Conservation (phyloP, 1,284 basidiomycete genomes). For the Polyporus tsugae region DNA sequence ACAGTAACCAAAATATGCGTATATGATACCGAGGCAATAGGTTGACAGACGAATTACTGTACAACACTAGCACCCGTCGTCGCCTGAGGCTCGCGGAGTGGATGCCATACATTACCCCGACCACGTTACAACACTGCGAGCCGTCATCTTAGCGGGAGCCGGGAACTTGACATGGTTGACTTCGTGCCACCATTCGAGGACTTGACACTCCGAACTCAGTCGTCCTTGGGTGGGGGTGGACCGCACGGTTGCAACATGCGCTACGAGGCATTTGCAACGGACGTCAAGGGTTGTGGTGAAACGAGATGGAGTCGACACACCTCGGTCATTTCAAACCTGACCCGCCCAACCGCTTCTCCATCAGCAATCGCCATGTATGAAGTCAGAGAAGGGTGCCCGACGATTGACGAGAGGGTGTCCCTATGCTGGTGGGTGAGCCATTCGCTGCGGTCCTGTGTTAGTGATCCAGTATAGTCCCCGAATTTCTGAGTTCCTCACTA, state of each 20-base stretch:
- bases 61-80: constrained; percentile 1
- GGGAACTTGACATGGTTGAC: not conserved
- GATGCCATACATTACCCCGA: constrained; percentile 7
- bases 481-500: constrained; percentile 65
- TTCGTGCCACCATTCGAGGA: not conserved
- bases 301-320: constrained; percentile 54
- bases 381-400: constrained; percentile 88
- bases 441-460: constrained; percentile 67
- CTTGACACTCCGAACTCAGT: constrained; percentile 44
- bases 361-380: constrained; percentile 94
- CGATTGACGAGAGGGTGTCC: constrained; percentile 91
- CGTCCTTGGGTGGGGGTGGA: constrained; percentile 92
- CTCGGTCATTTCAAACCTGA: constrained; percentile 97
- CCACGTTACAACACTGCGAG: constrained; percentile 24
- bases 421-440: constrained; percentile 98
- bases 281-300: not conserved
- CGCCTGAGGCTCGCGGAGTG: not conserved
- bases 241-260: constrained; percentile 99
- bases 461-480: constrained; percentile 3
- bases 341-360: constrained; percentile 87
- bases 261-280: constrained; percentile 50
- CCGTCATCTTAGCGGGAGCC: constrained; percentile 4
- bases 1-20: constrained; percentile 1
- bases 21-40: not conserved
- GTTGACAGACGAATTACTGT: constrained; percentile 4